Evolutionary conservation across 2,329 filamentous ascomycete genomes (phyloP).

Genomic region (Drechslerella coelobrocha): DNA sequence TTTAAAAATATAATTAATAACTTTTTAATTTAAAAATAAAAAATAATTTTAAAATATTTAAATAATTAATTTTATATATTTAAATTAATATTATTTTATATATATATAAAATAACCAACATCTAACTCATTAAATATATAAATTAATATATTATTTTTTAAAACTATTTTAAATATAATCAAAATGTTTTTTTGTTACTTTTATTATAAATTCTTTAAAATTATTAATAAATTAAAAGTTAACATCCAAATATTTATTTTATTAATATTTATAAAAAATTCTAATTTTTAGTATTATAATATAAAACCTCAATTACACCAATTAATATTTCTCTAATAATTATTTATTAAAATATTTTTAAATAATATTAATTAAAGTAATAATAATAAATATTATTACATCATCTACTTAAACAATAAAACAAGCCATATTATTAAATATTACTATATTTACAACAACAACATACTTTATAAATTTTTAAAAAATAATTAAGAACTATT

Average conservation of each 20-base stretch:
- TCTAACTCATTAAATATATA: neutral
- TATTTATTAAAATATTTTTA: neutral
- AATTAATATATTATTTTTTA: no score
- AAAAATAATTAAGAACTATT: no score
- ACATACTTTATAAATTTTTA: no score
- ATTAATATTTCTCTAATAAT: no score
- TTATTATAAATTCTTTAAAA: no score
- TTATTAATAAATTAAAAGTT: neutral
- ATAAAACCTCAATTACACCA: neutral
- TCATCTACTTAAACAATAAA: neutral
- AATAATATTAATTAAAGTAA: neutral
- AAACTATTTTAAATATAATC: no score
- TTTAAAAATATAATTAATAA: neutral
- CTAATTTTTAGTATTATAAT: conserved; percentile 2
- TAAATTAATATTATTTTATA: neutral
- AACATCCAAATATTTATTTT: neutral
- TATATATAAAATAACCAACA: neutral
- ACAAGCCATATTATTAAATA: no score
- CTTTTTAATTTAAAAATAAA: neutral
- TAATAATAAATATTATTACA: neutral
- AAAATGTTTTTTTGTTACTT: no score
- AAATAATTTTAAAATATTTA: neutral
- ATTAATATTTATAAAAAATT: neutral
- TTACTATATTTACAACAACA: no score
- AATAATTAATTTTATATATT: neutral